These are phyloP conservation scores for Rhizopogon vinicolor DNA, from an alignment of 768 basidiomycete genomes.

Conservation along the genomic window DNA sequence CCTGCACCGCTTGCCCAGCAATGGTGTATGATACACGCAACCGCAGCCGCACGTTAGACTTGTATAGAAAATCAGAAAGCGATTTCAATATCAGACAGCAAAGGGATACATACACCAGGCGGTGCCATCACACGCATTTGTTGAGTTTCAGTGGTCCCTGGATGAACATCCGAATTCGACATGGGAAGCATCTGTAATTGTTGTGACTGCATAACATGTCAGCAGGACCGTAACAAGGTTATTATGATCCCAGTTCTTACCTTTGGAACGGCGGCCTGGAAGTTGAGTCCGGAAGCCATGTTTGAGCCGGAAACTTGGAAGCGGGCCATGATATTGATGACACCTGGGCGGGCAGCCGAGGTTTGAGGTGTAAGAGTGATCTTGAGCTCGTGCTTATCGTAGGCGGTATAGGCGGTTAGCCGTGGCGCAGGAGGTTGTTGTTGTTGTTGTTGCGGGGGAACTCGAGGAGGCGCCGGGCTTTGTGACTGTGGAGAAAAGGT, in stretches of 20 bases:
- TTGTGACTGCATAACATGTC: constrained; percentile 64
- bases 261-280: constrained; percentile 98
- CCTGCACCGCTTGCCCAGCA: constrained; percentile 69
- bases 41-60: constrained; percentile 83
- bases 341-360: constrained; percentile 73
- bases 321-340: constrained; percentile 85
- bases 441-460: constrained; percentile 30
- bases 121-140: constrained; percentile 92
- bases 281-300: constrained; percentile 64
- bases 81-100: constrained; percentile 3
- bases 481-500: constrained; percentile 36
- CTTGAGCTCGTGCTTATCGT: constrained; percentile 87
- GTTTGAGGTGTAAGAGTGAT: constrained; percentile 89
- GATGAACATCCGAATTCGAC: constrained; percentile 76
- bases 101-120: constrained; percentile 58
- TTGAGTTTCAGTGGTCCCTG: constrained; percentile 86
- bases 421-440: constrained; percentile 40
- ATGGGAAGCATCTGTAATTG: constrained; percentile 98
- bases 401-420: constrained; percentile 76
- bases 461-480: constrained; percentile 28
- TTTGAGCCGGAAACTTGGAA: constrained; percentile 67
- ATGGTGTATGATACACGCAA: constrained; percentile 78
- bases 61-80: constrained; percentile 4
- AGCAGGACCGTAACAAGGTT: background rate
- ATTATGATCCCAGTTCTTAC: constrained; percentile 33